These are phyloP conservation scores for Cercospora nicotianae DNA, from an alignment of 2,329 filamentous ascomycete species.

Conservation along the genomic window DNA sequence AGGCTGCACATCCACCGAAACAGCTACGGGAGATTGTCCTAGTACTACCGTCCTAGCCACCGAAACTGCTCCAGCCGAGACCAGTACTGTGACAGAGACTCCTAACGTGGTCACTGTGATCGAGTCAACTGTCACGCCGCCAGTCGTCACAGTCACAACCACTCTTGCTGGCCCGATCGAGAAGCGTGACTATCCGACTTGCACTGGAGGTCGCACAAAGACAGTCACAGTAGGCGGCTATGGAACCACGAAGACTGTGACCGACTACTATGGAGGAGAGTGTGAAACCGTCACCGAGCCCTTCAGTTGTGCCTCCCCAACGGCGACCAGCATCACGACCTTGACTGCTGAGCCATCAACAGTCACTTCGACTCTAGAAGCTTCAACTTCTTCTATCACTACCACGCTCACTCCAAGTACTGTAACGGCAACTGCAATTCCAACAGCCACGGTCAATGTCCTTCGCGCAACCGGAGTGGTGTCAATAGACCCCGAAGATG, in stretches of 20 bases:
- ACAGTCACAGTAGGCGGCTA: constrained; percentile 2
- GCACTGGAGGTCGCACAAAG: neutral
- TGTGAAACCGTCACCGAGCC: neutral
- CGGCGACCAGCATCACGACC: neutral
- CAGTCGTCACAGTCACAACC: neutral
- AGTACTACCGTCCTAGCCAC: neutral
- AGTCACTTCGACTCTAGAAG: neutral
- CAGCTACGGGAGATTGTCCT: neutral
- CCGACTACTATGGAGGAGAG: neutral
- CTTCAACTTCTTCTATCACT: neutral
- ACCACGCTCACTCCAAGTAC: neutral
- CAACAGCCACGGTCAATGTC: neutral
- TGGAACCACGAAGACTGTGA: neutral
- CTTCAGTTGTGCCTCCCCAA: neutral
- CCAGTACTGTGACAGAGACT: neutral
- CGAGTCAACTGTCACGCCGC: neutral
- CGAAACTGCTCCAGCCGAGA: constrained; percentile 1
- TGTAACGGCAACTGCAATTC: neutral
- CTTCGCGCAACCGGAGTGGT: neutral
- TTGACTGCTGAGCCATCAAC: neutral
- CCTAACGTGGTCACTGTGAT: neutral
- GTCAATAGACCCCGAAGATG: neutral
- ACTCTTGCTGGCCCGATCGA: neutral
- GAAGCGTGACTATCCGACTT: neutral
- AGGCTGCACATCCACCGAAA: constrained; percentile 1